Evolutionary conservation across 371 early-diverging fungal species (phyloP), one percentile per base, ranked within the genome.

Genomic region (Mortierella sp.): DNA sequence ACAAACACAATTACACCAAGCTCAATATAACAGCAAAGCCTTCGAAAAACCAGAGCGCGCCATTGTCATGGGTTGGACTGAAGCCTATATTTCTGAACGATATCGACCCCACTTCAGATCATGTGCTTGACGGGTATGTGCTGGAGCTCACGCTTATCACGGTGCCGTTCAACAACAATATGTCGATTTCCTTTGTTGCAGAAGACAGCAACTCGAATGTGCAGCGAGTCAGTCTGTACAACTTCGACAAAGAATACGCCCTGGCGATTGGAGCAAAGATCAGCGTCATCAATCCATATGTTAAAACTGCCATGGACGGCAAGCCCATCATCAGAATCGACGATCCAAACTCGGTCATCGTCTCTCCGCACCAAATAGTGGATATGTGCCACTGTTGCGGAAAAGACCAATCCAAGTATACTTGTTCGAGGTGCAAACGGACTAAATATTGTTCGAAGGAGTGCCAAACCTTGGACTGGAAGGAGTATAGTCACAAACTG

Each of bases 401-500:
- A 62, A 68, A 62, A 57, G 69, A 57, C 9, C 62, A 68, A 57
- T 68, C 69, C 62, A 62, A 62, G 62, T 68, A 62, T 62, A 48
- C 48, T 62, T 68, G 69, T 62, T 44, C 69, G 55, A 68, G 62
- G 62, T 68, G 69, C 62, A 62, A 18, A 44, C 57, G 50, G 57
- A 18, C 69, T 37, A 68, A 68, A 62, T 68, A 68, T 57, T 68
- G 69, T 43, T 68, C 69, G 58, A 68, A 51, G 69, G 69, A 68
- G 62, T 68, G 69, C 69, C 69, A 62, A 68, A 30, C 43, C 62
- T 68, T 68, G 69, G 69, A 68, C 69, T 68, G 69, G 69, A 68
- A 68, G 69, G 69, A 68, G 43, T 62, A 62, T 62, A 68, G 62
- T 44, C 69, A 68, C 57, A 62, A 68, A 50, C 58, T 68, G 62